phyloP scores from a whole-genome alignment of 2,329 filamentous ascomycete species.

The Ophiocordyceps unilateralis region DNA sequence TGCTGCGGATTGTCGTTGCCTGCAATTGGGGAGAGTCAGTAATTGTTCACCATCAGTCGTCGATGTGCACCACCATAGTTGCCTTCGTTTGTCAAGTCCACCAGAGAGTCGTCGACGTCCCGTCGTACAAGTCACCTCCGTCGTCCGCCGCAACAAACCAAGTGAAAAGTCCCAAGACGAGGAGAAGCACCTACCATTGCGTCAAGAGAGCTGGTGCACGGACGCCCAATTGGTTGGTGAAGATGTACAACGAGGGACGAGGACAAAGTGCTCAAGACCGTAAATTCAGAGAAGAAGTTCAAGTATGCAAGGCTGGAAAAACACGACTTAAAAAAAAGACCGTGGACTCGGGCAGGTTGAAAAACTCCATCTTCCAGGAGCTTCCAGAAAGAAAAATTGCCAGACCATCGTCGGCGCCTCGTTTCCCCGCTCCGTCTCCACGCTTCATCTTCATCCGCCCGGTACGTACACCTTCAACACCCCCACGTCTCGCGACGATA shows the following conservation, averaged over 20 bases:
- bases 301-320: background rate
- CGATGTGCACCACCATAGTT: background rate
- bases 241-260: background rate
- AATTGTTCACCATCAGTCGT: no score
- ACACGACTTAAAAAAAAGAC: background rate
- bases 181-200: slow-evolving; percentile 12
- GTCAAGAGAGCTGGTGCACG: background rate
- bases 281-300: background rate
- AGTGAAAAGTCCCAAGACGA: background rate
- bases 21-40: no score
- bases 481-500: background rate
- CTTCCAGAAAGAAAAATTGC: slow-evolving; percentile 15
- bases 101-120: no score
- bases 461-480: background rate
- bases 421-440: background rate
- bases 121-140: no score
- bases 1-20: slow-evolving; percentile 72
- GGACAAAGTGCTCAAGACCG: background rate
- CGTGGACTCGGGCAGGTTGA: background rate
- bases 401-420: background rate
- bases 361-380: slow-evolving; percentile 21
- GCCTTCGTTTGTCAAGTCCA: no score
- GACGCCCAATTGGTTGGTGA: background rate
- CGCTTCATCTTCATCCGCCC: background rate
- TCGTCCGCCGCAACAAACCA: no score